Evolutionary conservation across 2,329 filamentous ascomycete genomes (phyloP), one percentile per base, ranked within the genome.

Genomic region (Neonectria sp.): DNA sequence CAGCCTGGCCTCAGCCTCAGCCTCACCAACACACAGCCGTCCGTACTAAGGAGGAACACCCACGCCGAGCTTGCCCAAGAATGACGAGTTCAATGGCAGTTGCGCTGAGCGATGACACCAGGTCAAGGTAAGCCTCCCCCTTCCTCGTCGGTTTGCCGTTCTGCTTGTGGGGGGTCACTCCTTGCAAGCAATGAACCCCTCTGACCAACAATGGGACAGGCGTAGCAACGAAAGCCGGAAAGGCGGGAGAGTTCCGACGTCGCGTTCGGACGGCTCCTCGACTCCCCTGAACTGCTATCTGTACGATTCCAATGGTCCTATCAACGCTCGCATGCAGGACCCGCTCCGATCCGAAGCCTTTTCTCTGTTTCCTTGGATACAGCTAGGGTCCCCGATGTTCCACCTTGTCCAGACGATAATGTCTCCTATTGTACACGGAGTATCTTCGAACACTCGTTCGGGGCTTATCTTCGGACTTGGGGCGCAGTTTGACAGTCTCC

Each of bases 271-370:
- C 9, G 31, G 13, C 9, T 21, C 60, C 2, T 11, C 3, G 2
- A 40, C 45, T 27, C 24, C 45, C 24, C 48, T 63, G 8, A 57
- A 57, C 37, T 25, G 53, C 21, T 63, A 55, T 40, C 4, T 51
- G 3, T 51, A 63, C 52, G 60, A 63, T 33, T 51, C 25, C 11
- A 33, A 51, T 17, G 53, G 35, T 5, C 60, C 52, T 29, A 56
- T 63, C 45, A 63, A 51, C 45, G 52, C 45, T 3, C 17, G 60
- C 15, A 31, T 57, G n/a, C 55, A 46, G 11, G 37, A 56, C 17
- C 52, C 52, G 31, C 52, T 49, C 6, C 60, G 60, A 31, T 29
- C 53, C 25, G 24, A 33, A 3, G 13, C 8, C n/a, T 45, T 33
- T 31, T 24, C 45, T 3, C 11, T 31, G 2, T 51, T 51, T 12